Conservation (phyloP, 768 basidiomycete genomes). For the Termitomyces sp. region DNA sequence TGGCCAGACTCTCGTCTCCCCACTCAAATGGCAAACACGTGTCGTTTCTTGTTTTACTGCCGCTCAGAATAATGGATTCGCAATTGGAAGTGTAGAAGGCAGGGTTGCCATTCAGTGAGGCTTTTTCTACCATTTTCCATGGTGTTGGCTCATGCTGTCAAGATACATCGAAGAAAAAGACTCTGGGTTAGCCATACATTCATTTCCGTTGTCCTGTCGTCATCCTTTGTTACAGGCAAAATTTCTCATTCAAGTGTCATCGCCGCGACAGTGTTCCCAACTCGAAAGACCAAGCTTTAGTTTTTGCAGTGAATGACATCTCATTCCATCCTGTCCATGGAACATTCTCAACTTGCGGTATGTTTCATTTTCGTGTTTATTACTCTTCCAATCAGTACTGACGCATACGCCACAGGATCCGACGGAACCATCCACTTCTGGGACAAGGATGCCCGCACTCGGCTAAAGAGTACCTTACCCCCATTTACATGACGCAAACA, state of each 20-base stretch:
- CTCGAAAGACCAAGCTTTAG: constrained; percentile 59
- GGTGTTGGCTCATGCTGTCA: background rate
- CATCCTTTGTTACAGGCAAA: constrained; percentile 39
- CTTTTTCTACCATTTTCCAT: background rate
- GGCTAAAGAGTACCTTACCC: constrained; percentile 70
- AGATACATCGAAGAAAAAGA: constrained; percentile 90
- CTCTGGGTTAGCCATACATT: constrained; percentile 37
- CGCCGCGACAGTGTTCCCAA: constrained; percentile 52
- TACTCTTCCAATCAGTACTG: constrained; percentile 4
- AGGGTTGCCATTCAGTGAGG: constrained; percentile 94
- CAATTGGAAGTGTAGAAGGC: constrained; percentile 83
- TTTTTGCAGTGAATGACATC: constrained; percentile 83
- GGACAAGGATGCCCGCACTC: constrained; percentile 90
- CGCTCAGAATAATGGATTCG: constrained; percentile 62
- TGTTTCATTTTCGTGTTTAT: constrained; percentile 8
- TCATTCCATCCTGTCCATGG: constrained; percentile 81
- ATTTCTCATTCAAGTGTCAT: constrained; percentile 89
- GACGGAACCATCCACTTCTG: constrained; percentile 91
- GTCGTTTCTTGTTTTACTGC: constrained; percentile 80
- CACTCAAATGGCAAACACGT: constrained; percentile 91
- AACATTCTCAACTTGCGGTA: constrained; percentile 79
- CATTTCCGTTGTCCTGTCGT: background rate
- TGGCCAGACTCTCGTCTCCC: constrained; percentile 71
- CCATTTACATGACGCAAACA: background rate
- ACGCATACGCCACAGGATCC: constrained; percentile 38